These are phyloP conservation scores for Rhodotorula taiwanensis DNA, from an alignment of 768 basidiomycete species.

Conservation along the genomic window DNA sequence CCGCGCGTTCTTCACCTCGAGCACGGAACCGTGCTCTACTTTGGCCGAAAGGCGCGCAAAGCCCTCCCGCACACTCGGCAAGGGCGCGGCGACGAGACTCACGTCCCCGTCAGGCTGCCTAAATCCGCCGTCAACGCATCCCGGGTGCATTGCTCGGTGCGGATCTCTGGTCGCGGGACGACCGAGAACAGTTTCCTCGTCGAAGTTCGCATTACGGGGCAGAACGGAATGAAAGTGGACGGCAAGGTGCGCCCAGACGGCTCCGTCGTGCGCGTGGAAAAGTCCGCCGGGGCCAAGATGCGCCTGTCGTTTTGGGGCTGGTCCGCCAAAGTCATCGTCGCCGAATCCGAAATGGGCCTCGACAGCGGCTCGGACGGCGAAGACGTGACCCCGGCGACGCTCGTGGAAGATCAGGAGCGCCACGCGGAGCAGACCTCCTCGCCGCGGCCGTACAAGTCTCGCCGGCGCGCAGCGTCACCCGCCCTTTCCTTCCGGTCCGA, in stretches of 20 bases:
- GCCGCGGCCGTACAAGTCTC: background rate
- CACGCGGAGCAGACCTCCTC: background rate
- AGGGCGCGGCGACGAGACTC: background rate
- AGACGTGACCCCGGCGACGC: background rate
- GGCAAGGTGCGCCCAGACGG: constrained; percentile 13
- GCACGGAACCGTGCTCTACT: constrained; percentile 19
- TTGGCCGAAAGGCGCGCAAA: constrained; percentile 34
- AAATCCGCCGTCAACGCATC: constrained; percentile 32
- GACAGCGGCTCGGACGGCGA: background rate
- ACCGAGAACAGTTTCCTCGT: background rate
- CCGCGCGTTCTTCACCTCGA: constrained; percentile 13
- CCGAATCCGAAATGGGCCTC: constrained; percentile 3
- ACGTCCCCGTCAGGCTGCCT: constrained; percentile 27
- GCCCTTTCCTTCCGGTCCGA: background rate
- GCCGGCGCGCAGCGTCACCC: background rate
- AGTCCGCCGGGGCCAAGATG: background rate
- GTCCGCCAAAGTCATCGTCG: constrained; percentile 15
- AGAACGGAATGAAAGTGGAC: constrained; percentile 35
- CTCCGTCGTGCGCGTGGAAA: background rate
- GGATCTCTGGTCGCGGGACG: constrained; percentile 7
- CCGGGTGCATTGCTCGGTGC: constrained; percentile 25
- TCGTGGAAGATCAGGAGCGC: background rate
- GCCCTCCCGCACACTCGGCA: constrained; percentile 10
- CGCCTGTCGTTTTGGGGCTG: constrained; percentile 31
- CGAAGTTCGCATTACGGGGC: constrained; percentile 24